Evolutionary conservation across 1,284 basidiomycete genomes (phyloP).

Genomic region (Bondarzewia mesenterica): DNA sequence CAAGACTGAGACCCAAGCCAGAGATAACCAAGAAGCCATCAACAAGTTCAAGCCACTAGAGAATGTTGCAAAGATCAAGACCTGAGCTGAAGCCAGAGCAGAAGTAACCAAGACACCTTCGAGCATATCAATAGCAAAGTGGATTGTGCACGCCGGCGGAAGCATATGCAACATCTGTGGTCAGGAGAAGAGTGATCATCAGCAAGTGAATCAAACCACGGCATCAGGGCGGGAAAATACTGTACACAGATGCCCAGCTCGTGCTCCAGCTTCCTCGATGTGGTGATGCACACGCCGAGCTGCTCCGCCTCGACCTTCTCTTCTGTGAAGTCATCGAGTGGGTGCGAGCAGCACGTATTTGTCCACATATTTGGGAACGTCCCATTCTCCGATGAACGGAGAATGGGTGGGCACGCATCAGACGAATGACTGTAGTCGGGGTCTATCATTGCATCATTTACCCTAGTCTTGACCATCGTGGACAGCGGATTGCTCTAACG

Average conservation of each 20-base stretch:
- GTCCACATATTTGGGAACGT: slow-evolving; percentile 99
- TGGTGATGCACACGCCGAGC: slow-evolving; percentile 82
- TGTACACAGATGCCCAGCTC: slow-evolving; percentile 97
- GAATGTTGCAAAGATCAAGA: no score
- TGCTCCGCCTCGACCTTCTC: slow-evolving; percentile 78
- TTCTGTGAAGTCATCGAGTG: slow-evolving; percentile 83
- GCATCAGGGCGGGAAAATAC: no score
- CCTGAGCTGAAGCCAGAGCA: no score
- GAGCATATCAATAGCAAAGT: no score
- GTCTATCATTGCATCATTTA: slow-evolving; percentile 20
- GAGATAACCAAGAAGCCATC: no score
- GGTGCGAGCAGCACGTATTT: slow-evolving; percentile 99
- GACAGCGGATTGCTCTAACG: slow-evolving; percentile 7
- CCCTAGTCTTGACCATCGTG: neutral
- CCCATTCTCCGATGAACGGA: slow-evolving; percentile 95
- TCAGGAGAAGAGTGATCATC: no score
- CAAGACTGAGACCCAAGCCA: no score
- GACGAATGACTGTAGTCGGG: slow-evolving; percentile 16
- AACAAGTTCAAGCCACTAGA: no score
- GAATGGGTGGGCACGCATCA: slow-evolving; percentile 10
- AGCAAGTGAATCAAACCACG: no score
- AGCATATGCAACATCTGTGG: no score
- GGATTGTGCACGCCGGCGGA: no score
- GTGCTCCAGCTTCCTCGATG: slow-evolving; percentile 92
- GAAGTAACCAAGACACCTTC: no score